Evolutionary conservation across 768 basidiomycete species (phyloP), one percentile per base, ranked within the genome.

Genomic region (Auriscalpium vulgare): DNA sequence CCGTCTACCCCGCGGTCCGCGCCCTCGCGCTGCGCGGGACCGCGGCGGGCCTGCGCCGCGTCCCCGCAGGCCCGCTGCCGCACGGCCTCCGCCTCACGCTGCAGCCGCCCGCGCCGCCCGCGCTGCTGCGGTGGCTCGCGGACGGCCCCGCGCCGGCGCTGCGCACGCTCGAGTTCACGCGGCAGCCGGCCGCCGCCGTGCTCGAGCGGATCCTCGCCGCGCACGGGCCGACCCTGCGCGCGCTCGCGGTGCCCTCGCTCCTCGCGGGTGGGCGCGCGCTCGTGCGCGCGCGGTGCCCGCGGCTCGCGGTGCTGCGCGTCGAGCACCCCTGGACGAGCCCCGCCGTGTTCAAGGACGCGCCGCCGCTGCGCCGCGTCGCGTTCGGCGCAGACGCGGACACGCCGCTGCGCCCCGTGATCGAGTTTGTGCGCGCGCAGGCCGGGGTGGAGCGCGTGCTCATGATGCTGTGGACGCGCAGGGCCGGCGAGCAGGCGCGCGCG

Each of bases 111-210:
- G 83, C 85, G 19, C 77, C 82, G 3, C 65, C 79, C 47, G 82
- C 84, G 37, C 83, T 88, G 67, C 69, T 86, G 62, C 72, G 77
- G 38, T 88, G 87, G 87, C 79, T 90, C 55, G 84, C 85, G 37
- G 29, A 2, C 29, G 2, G 29, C 29, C 13, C 40, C 40, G 60
- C 68, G 21, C 67, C 66, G 46, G 73, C 74, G n/a, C 73, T 87
- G 47, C 74, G 73, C 54, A 67, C 71, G 35, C 71, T 88, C 54
- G 80, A 84, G 54, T 71, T 88, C 54, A 79, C 79, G 51, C 75
- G 84, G 55, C 81, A 87, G 58, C 84, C 85, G 1, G 75, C 78
- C 45, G 56, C 68, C 8, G 75, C 79, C 13, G 62, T 84, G 49
- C 71, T 89, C 49, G 78, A 84, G 53, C 75, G 77, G 65, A 65